Conservation (phyloP, 345 rosid genomes). For the Citrus cavaleriei region DNA sequence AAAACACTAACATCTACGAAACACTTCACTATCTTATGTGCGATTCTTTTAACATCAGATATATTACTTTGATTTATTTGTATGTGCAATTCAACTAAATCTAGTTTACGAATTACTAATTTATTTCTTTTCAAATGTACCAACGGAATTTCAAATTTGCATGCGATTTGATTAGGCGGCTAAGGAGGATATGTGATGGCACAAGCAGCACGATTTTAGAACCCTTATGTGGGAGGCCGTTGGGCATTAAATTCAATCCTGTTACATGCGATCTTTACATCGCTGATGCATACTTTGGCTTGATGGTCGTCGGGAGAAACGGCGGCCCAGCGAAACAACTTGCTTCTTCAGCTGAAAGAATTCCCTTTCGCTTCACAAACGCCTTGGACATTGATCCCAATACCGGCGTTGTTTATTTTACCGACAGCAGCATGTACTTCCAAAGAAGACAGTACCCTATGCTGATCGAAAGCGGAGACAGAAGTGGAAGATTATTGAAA, state of each 20-base stretch:
- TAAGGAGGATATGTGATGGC: slow-evolving; percentile 34
- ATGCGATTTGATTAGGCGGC: slow-evolving; percentile 12
- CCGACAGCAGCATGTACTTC: slow-evolving; percentile 42
- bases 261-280: slow-evolving; percentile 47
- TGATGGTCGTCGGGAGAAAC: slow-evolving; percentile 34
- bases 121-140: no score
- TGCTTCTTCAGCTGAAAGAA: slow-evolving; percentile 29
- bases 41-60: no score
- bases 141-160: no score
- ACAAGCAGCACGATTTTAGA: slow-evolving; percentile 26
- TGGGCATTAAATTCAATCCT: slow-evolving; percentile 44
- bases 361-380: slow-evolving; percentile 37
- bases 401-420: slow-evolving; percentile 45
- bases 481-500: slow-evolving; percentile 42
- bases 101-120: no score
- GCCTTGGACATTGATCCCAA: slow-evolving; percentile 41
- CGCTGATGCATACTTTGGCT: slow-evolving; percentile 62
- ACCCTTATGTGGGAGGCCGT: slow-evolving; percentile 47
- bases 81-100: no score
- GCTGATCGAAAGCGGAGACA: slow-evolving; percentile 26
- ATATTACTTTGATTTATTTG: no score
- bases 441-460: slow-evolving; percentile 32
- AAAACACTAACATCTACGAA: no score
- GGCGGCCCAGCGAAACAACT: slow-evolving; percentile 45
- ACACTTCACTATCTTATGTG: no score